phyloP scores from a whole-genome alignment of 768 basidiomycete genomes.

The Coprinopsis cinerea region DNA sequence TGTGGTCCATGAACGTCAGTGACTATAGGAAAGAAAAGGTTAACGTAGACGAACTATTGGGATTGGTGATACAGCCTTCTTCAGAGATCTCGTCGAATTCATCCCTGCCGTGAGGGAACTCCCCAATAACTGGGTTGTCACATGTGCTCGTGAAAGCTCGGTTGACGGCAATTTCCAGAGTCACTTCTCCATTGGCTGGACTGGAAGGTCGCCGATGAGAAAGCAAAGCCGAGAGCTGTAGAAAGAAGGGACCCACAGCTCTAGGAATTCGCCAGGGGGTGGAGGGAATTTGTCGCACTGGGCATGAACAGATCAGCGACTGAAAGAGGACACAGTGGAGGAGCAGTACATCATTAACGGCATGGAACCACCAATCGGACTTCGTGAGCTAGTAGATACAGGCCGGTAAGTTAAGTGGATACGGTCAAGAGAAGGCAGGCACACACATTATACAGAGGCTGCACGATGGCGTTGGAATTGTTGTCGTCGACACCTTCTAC shows the following conservation, averaged over 20 bases:
- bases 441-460: slow-evolving; percentile 29
- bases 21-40: slow-evolving; percentile 1
- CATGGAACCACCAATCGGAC: slow-evolving; percentile 38
- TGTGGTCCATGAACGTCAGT: not conserved
- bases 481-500: slow-evolving; percentile 21
- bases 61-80: slow-evolving; percentile 27
- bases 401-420: not conserved
- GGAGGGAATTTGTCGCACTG: slow-evolving; percentile 43
- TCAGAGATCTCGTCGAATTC: slow-evolving; percentile 21
- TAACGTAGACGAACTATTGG: slow-evolving; percentile 26
- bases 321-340: not conserved
- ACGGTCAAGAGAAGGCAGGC: not conserved
- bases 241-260: slow-evolving; percentile 25
- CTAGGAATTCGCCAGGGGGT: slow-evolving; percentile 33
- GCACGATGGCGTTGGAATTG: slow-evolving; percentile 24
- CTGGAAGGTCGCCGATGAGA: not conserved
- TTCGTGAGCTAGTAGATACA: slow-evolving; percentile 21
- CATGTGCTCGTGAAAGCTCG: slow-evolving; percentile 36
- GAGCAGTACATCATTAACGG: slow-evolving; percentile 17
- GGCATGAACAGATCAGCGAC: not conserved
- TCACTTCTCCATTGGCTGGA: slow-evolving; percentile 20
- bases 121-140: slow-evolving; percentile 18
- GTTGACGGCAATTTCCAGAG: slow-evolving; percentile 36
- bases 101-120: slow-evolving; percentile 29
- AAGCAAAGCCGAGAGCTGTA: not conserved